Percentiles rank a stretch among this genome's conserved stretches.
Conservation (phyloP, 1,284 basidiomycete genomes). For the Fomitopsis pinicola region DNA sequence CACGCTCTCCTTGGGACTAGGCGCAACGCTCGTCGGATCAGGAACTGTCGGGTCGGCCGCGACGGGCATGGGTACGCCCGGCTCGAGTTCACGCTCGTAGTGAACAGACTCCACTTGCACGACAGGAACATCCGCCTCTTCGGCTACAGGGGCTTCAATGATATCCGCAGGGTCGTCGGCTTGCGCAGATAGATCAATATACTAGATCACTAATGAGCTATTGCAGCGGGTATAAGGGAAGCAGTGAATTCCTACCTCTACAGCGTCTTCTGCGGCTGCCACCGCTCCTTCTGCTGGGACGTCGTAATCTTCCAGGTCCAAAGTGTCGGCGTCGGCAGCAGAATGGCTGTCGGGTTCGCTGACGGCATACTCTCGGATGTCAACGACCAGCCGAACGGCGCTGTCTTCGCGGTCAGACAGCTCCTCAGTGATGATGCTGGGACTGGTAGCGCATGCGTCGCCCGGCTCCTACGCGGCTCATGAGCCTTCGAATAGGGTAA, state of each 20-base stretch:
- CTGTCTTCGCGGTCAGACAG: neutral
- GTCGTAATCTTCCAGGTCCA: neutral
- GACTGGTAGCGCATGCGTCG: neutral
- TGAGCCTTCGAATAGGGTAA: neutral
- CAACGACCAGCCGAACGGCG: neutral
- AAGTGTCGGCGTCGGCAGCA: neutral
- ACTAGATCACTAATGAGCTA: neutral
- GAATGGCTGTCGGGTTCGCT: neutral
- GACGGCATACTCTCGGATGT: neutral
- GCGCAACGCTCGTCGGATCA: constrained; percentile 32
- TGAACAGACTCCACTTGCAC: neutral
- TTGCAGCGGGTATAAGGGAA: neutral
- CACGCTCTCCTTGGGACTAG: neutral
- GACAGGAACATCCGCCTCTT: neutral
- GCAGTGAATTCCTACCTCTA: neutral
- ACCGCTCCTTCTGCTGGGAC: neutral
- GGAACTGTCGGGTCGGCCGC: constrained; percentile 37
- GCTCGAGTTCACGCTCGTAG: constrained; percentile 8
- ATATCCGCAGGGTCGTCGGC: neutral
- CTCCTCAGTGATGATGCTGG: neutral
- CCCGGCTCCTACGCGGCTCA: constrained; percentile 16
- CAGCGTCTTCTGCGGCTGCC: no score
- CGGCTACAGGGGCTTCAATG: neutral
- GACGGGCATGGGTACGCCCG: constrained; percentile 35
- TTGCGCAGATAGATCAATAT: neutral